Conservation (phyloP, 2,329 filamentous ascomycete species). For the Corynespora cassiicola region DNA sequence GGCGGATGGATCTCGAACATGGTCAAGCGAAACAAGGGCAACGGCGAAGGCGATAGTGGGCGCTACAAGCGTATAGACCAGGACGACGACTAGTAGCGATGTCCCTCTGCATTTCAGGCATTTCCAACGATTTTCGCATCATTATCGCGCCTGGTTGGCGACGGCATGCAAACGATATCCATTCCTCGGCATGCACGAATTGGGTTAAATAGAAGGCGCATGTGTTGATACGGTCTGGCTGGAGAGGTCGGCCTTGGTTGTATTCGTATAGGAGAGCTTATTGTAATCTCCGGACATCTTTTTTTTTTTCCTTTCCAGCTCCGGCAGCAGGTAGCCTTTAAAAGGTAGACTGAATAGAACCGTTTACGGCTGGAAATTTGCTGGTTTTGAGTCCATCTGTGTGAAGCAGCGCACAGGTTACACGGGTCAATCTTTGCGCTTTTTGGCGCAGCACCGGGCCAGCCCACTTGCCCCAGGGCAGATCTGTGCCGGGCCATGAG, state of each 20-base stretch:
- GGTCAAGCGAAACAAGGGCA: conserved; percentile 61
- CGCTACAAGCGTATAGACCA: conserved; percentile 56
- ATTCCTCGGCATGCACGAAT: conserved; percentile 25
- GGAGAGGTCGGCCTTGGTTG: conserved; percentile 16
- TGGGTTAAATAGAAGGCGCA: conserved; percentile 35
- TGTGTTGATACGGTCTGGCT: conserved; percentile 21
- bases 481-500: no score
- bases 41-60: conserved; percentile 52
- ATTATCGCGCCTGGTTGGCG: conserved; percentile 20
- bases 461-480: no score
- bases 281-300: no score
- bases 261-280: conserved; percentile 19
- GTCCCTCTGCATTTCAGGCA: conserved; percentile 14
- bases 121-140: conserved; percentile 27
- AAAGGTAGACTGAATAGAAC: conserved; percentile 12
- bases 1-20: conserved; percentile 75
- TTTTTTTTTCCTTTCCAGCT: background rate
- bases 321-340: no score
- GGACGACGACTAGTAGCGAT: conserved; percentile 42
- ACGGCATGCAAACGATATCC: conserved; percentile 34
- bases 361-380: conserved; percentile 6
- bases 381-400: no score
- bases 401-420: no score
- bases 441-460: no score
- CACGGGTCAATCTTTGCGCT: no score